phyloP scores from a whole-genome alignment of 1,284 basidiomycete genomes.

The Ganoderma boninense region DNA sequence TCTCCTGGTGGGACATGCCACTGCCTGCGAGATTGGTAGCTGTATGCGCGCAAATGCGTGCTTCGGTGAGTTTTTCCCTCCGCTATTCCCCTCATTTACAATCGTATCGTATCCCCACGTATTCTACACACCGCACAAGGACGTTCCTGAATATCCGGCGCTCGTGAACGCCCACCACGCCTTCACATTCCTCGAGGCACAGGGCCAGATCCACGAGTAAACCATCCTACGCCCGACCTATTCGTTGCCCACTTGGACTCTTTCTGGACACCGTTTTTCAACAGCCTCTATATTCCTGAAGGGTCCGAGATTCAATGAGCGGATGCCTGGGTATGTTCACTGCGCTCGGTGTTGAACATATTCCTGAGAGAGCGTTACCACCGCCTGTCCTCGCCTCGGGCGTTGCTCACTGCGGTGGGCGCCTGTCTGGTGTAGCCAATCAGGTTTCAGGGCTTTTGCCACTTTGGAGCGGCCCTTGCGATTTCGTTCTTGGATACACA shows the following conservation, averaged over 20 bases:
- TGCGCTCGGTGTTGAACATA: neutral
- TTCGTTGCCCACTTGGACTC: neutral
- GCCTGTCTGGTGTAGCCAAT: neutral
- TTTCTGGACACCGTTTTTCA: neutral
- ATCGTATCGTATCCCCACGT: neutral
- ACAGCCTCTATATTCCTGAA: neutral
- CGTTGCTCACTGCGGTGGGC: neutral
- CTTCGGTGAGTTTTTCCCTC: slow-evolving; percentile 37
- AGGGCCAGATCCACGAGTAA: neutral
- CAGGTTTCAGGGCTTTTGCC: neutral
- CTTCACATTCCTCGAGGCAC: neutral
- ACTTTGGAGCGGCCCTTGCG: neutral
- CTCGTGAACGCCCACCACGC: neutral
- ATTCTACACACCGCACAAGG: no score
- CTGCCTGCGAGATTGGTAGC: slow-evolving; percentile 42
- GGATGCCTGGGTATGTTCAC: neutral
- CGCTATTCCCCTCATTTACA: neutral
- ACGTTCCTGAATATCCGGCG: neutral
- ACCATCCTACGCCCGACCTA: neutral
- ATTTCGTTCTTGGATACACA: slow-evolving; percentile 31
- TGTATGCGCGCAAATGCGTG: slow-evolving; percentile 42
- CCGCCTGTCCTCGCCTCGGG: neutral
- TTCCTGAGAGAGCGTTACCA: neutral
- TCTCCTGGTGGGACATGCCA: slow-evolving; percentile 37
- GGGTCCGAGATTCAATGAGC: neutral